Base-by-base conservation (phyloP, 345 rosid species). In the Physaria fendleri region DNA sequence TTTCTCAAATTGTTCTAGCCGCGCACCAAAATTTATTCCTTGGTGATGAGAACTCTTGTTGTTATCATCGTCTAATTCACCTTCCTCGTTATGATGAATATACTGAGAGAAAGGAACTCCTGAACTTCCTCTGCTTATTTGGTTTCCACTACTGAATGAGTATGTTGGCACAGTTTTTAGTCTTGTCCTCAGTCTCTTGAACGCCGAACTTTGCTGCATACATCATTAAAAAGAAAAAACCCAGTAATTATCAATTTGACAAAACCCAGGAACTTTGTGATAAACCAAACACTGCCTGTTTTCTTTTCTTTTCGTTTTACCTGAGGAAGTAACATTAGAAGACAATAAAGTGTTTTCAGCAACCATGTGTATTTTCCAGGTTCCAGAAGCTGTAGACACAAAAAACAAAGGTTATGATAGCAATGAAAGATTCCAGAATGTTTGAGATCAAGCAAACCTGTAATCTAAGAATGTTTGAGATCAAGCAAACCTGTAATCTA, bases 291-390 rank as follows among this genome's bases (percentile, higher is more conserved):
- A 42, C n/a, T 11, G 37, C 15, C 37, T 15, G 4, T 5, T 28
- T n/a, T 39, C 18, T 25, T 32, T 8, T 11, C 11, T 1, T 35
- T 17, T 14, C 8, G 5, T 13, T 46, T 38, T 65, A 87, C 99
- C 97, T 94, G 99, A 27, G 99, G 99, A 73, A 94, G 99, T 66
- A 94, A 71, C 97, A 94, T 94, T 32, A 90, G 77, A 64, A 94
- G 97, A 71, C 99, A 97, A 74, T 94, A 79, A 68, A 94, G 78
- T 47, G 87, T 87, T 79, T 94, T 87, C 55, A 94, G 68, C 68
- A 94, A 84, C 83, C 89, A 90, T 38, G 71, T 79, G 76, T 80
- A 87, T 73, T 89, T 90, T 75, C 87, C 88, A 22, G 99, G 95
- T 72, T 94, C 99, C 72, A 94, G 91, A 65, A 94, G 92, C 97